Percentiles rank a stretch among this genome's conserved stretches.
Evolutionary conservation across 768 basidiomycete species (phyloP).

Genomic region (Lentinus tigrinus): DNA sequence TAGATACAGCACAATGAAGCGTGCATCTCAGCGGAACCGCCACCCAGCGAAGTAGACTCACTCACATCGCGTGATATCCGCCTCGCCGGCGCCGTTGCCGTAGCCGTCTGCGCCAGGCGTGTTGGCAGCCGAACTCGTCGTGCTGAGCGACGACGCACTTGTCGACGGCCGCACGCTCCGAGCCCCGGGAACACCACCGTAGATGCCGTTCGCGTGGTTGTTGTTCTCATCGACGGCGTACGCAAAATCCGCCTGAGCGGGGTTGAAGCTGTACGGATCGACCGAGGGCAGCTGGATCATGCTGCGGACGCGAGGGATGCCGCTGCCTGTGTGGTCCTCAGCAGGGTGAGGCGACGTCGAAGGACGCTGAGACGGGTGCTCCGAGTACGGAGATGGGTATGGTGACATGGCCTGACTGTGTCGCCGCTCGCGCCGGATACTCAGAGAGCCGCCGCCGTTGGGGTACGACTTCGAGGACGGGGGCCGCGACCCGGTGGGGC

Average conservation of each 20-base stretch:
- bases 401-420: conserved; percentile 88
- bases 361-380: conserved; percentile 57
- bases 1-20: conserved; percentile 10
- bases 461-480: conserved; percentile 63
- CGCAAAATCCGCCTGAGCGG: conserved; percentile 77
- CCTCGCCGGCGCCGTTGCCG: conserved; percentile 52
- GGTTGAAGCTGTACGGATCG: conserved; percentile 52
- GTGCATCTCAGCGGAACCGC: not conserved
- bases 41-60: conserved; percentile 30
- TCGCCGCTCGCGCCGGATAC: conserved; percentile 70
- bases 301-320: conserved; percentile 73
- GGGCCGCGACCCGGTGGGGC: conserved; percentile 68
- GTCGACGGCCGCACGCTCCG: conserved; percentile 71
- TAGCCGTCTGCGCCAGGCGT: conserved; percentile 69
- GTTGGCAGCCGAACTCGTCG: conserved; percentile 78
- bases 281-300: conserved; percentile 81
- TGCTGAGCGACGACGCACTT: conserved; percentile 74
- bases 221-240: conserved; percentile 54
- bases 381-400: conserved; percentile 81
- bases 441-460: conserved; percentile 50
- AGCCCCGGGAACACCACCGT: conserved; percentile 27
- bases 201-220: conserved; percentile 26
- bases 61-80: conserved; percentile 85
- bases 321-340: conserved; percentile 37
- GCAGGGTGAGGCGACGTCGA: conserved; percentile 72